Evolutionary conservation across 371 early-diverging fungal species (phyloP), one percentile per base, ranked within the genome.

Genomic region (Mortierella sp.): DNA sequence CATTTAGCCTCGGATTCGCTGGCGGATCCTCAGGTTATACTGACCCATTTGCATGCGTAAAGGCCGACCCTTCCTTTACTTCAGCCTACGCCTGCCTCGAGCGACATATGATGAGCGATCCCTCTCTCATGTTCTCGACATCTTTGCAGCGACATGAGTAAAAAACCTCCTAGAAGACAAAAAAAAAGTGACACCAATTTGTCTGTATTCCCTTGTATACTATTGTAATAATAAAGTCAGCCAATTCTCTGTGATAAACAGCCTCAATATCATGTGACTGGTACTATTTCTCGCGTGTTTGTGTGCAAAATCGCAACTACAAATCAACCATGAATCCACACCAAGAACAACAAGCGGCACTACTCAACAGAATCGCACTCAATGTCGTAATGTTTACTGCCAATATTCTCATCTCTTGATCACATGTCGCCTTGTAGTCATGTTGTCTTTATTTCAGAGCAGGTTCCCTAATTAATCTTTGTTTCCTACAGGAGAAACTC

Each of bases 351-450:
- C 78, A 78, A 31, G 69, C 72, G 1, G 78, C 78, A 15, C 63
- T 78, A 6, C 70, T 78, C 47, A 78, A 72, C 66, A 64, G 78
- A 29, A 78, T 78, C 23, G 72, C 73, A n/a, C 78, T 68, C 45
- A 78, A 78, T 45, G 78, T 78, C 34, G 73, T 73, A 67, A 29
- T 40, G 10, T 23, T 4, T 9, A 28, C 35, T 47, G 1, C 3
- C 29, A n/a, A 34, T 51, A n/a, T 9, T n/a, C 35, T 1, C 31
- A 34, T 47, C 5, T 4, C 45, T 45, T 45, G 45, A 2, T 45
- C 35, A 9, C 9, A 9, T 35, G 8, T 13, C 13, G 40, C 8
- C 40, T 37, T 37, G 6, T 37, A 37, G 40, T 37, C 40, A 37
- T 13, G 13, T 37, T 37, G 40, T 17, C 5, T 47, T 47, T 17